Conservation (phyloP, 495 filamentous ascomycete genomes). For the Aspergillus incahuasiensis region DNA sequence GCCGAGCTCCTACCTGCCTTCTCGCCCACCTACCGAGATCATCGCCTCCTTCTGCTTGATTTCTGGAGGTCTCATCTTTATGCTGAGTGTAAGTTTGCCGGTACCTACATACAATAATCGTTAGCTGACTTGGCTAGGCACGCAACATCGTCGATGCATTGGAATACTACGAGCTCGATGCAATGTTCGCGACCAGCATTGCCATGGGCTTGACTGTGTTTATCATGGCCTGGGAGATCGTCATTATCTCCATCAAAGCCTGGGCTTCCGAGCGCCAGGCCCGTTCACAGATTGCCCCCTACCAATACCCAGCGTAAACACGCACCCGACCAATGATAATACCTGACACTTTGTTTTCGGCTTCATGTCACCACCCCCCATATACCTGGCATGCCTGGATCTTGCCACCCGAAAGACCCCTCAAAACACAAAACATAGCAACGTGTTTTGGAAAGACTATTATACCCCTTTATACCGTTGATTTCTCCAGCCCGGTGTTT, state of each 20-base stretch:
- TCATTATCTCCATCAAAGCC: constrained; percentile 81
- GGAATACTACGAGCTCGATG: constrained; percentile 64
- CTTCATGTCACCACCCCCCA: not conserved
- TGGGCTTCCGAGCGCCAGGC: constrained; percentile 70
- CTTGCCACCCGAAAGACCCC: not conserved
- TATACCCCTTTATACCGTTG: constrained; percentile 14
- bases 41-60: constrained; percentile 82
- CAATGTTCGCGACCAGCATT: constrained; percentile 93
- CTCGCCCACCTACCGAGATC: constrained; percentile 87
- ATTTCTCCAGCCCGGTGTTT: not conserved
- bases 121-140: constrained; percentile 37
- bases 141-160: constrained; percentile 72
- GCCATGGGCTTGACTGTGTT: constrained; percentile 78
- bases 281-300: constrained; percentile 21
- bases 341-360: not conserved
- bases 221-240: constrained; percentile 78
- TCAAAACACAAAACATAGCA: not conserved
- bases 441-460: constrained; percentile 7
- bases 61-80: constrained; percentile 84
- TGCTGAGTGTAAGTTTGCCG: constrained; percentile 73
- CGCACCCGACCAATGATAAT: not conserved
- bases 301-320: constrained; percentile 20
- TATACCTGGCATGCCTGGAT: not conserved
- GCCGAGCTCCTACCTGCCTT: constrained; percentile 77
- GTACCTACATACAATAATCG: not conserved